These are phyloP conservation scores for Cucurbita argyrosperma DNA, from an alignment of 306 rosid genomes.

Conservation along the genomic window DNA sequence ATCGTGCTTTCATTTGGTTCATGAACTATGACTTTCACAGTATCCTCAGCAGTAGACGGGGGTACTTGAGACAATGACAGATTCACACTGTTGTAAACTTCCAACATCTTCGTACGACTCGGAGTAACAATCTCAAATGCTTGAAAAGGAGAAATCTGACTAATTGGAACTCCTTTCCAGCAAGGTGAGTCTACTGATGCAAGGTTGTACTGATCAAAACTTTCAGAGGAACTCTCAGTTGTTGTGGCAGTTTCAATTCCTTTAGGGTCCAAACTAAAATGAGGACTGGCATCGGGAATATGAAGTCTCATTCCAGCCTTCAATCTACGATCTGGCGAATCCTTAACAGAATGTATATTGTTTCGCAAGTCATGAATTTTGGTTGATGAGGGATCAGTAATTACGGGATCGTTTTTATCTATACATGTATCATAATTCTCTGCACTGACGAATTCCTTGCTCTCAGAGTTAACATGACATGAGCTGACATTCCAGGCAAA, in stretches of 20 bases:
- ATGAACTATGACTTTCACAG: slow-evolving; percentile 15
- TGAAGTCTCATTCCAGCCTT: slow-evolving; percentile 24
- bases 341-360: slow-evolving; percentile 14
- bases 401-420: slow-evolving; percentile 28
- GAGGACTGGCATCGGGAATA: slow-evolving; percentile 20
- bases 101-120: slow-evolving; percentile 22
- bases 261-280: slow-evolving; percentile 27
- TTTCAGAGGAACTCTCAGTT: slow-evolving; percentile 36
- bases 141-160: slow-evolving; percentile 30
- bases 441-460: slow-evolving; percentile 20
- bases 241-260: slow-evolving; percentile 24
- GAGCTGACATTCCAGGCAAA: slow-evolving; percentile 18
- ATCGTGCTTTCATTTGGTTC: slow-evolving; percentile 22
- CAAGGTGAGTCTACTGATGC: slow-evolving; percentile 92
- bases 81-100: slow-evolving; percentile 14
- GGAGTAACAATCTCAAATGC: slow-evolving; percentile 19
- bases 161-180: slow-evolving; percentile 73
- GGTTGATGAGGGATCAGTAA: slow-evolving; percentile 12
- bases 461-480: slow-evolving; percentile 14
- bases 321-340: slow-evolving; percentile 19
- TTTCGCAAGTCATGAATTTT: slow-evolving; percentile 24
- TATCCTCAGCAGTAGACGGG: slow-evolving; percentile 16
- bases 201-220: slow-evolving; percentile 47
- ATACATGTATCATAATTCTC: slow-evolving; percentile 26
- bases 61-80: slow-evolving; percentile 21